phyloP scores from a whole-genome alignment of 805 yeast genomes.

The Lachancea dasiensis region DNA sequence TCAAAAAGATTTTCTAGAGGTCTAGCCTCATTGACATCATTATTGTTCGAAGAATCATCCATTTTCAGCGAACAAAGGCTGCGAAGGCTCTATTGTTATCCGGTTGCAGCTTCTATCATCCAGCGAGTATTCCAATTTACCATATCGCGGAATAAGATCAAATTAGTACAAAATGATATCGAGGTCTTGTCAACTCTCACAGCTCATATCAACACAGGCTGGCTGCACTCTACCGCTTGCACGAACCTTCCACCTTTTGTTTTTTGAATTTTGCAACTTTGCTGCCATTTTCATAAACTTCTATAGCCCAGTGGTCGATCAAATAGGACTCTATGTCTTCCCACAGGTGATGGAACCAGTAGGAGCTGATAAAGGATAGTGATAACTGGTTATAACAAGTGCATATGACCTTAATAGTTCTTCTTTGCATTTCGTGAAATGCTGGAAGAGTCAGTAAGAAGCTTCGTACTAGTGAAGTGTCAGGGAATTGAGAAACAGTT shows the following conservation, averaged over 20 bases:
- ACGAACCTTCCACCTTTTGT: background rate
- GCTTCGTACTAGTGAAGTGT: slow-evolving; percentile 6
- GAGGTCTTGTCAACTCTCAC: too few relatives aligned
- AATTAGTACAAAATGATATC: too few relatives aligned
- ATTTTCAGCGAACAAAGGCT: background rate
- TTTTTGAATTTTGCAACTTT: slow-evolving; percentile 15
- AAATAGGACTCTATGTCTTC: slow-evolving; percentile 6
- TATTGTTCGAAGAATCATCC: background rate
- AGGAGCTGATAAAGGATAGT: slow-evolving; percentile 9
- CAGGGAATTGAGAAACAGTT: slow-evolving; percentile 6
- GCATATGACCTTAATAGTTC: slow-evolving; percentile 11
- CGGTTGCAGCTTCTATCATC: too few relatives aligned
- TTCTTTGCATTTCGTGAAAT: slow-evolving; percentile 14
- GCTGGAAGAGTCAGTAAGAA: slow-evolving; percentile 15
- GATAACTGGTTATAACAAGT: slow-evolving; percentile 22
- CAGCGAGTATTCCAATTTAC: too few relatives aligned
- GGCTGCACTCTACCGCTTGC: background rate
- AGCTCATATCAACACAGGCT: too few relatives aligned
- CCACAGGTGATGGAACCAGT: slow-evolving; percentile 17
- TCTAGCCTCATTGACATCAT: background rate
- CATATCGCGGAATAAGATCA: too few relatives aligned
- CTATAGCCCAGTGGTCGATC: slow-evolving; percentile 6
- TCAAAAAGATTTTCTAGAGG: slow-evolving; percentile 15
- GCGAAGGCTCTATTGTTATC: too few relatives aligned
- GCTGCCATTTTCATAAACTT: slow-evolving; percentile 2